Base-by-base conservation (phyloP, 257 asterid genomes). In the Solanum gandarillasii region DNA sequence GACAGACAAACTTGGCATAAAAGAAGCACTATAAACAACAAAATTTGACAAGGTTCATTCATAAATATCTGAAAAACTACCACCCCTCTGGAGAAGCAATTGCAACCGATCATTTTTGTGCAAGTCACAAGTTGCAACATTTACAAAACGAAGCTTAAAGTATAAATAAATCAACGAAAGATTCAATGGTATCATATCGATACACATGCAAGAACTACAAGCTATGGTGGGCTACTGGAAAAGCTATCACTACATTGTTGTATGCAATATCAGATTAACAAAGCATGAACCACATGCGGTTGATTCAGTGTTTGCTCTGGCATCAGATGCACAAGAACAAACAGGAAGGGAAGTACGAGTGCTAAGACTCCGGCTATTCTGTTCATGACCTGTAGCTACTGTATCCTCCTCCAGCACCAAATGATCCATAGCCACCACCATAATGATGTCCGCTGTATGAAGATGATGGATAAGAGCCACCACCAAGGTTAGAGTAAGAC, bases 351-450 rank as follows among this genome's bases (percentile, higher is more conserved):
- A 82, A 81, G 41, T 81, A 16, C 41, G 29, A 29, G 43, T 9
- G 16, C 85, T 3, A 82, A 18, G 88, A 86, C 81, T 27, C 68
- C 0, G 7, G 67, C 43, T n/a, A 55, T 73, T 72, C 55, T 41
- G 76, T 83, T 92, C 88, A 93, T 48, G 89, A 88, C 92, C 98
- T 92, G 90, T 87, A 95, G 90, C 92, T 89, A 87, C 89, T 88
- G 81, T 94, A 94, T 23, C 98, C 83, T 75, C 98, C 83, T 73
- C 98, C 98, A 43, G 87, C 86, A 46, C 95, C 95, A 79, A 95
- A 93, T 35, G 96, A 93, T 58, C 98, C 95, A 70, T 93, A 93
- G 70, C 91, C 92, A 55, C 93, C 94, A 87, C 92, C 94, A 67
- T 93, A 93, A 23, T 90, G 90, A 68, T 93, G 95, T 38, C 93